A percentile compares a stretch with the other conserved stretches of the same genome.
Evolutionary conservation across 495 filamentous ascomycete species (phyloP).

Genomic region (Physcia stellaris): DNA sequence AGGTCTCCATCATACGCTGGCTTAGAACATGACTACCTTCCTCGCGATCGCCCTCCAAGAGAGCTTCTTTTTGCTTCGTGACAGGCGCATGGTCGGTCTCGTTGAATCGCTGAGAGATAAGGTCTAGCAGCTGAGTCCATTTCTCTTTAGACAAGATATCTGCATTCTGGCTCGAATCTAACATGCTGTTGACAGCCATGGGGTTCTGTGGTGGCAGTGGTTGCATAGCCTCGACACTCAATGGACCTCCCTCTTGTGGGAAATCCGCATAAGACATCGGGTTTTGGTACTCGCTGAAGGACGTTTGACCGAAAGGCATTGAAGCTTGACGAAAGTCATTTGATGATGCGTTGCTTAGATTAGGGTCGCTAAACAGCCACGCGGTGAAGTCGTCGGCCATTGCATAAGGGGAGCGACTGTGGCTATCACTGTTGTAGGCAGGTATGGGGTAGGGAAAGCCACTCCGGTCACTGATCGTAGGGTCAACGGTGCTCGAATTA

Average conservation of each 20-base stretch:
- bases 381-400: slow-evolving; percentile 88
- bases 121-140: slow-evolving; percentile 65
- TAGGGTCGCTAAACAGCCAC: slow-evolving; percentile 69
- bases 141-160: slow-evolving; percentile 79
- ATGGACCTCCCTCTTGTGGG: slow-evolving; percentile 4
- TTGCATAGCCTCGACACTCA: slow-evolving; percentile 8
- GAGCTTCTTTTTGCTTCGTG: slow-evolving; percentile 58
- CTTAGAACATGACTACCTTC: slow-evolving; percentile 69
- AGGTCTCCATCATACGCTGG: slow-evolving; percentile 86
- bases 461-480: slow-evolving; percentile 42
- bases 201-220: slow-evolving; percentile 42
- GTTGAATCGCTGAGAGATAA: slow-evolving; percentile 73
- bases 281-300: slow-evolving; percentile 13
- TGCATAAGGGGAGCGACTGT: slow-evolving; percentile 74
- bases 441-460: slow-evolving; percentile 58
- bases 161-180: slow-evolving; percentile 72
- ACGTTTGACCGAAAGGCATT: slow-evolving; percentile 14
- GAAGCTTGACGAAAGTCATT: slow-evolving; percentile 11
- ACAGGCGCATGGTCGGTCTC: slow-evolving; percentile 65
- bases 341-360: slow-evolving; percentile 19
- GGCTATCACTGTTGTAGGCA: slow-evolving; percentile 67
- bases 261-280: slow-evolving; percentile 5
- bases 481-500: slow-evolving; percentile 8
- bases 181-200: slow-evolving; percentile 81
- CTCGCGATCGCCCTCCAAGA: slow-evolving; percentile 65